Percentiles rank a stretch among this genome's conserved stretches.
These are phyloP conservation scores for Pseudopithomyces maydicus DNA, from an alignment of 2,329 filamentous ascomycete species.

Conservation along the genomic window DNA sequence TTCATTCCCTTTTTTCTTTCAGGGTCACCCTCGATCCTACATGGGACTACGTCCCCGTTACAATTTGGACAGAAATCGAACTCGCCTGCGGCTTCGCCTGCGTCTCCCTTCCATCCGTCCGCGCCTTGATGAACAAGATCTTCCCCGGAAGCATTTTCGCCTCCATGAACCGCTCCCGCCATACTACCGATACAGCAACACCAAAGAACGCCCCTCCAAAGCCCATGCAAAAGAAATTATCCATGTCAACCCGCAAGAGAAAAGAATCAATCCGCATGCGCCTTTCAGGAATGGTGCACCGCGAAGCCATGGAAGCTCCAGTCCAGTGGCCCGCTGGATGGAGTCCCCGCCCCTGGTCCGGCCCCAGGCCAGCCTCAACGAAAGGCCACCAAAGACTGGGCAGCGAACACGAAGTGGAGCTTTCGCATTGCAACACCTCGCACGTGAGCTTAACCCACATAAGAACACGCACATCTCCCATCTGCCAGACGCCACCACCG, in stretches of 20 bases:
- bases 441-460: neutral
- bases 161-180: constrained; percentile 5
- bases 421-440: too few relatives aligned
- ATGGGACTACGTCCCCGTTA: constrained; percentile 28
- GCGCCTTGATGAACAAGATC: constrained; percentile 18
- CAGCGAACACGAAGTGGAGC: neutral
- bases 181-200: neutral
- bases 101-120: constrained; percentile 22
- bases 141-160: constrained; percentile 5
- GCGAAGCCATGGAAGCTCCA: neutral
- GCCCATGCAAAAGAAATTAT: neutral
- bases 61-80: constrained; percentile 29
- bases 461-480: neutral
- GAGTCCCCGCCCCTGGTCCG: constrained; percentile 1
- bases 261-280: neutral
- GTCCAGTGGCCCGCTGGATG: neutral
- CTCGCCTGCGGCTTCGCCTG: constrained; percentile 20
- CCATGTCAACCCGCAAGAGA: neutral
- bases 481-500: neutral
- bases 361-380: neutral
- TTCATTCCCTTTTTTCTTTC: constrained; percentile 24
- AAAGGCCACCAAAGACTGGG: neutral
- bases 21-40: constrained; percentile 25
- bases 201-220: neutral
- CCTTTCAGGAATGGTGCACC: neutral